phyloP scores from a whole-genome alignment of 2,329 filamentous ascomycete species.

The Cadophora sp. region DNA sequence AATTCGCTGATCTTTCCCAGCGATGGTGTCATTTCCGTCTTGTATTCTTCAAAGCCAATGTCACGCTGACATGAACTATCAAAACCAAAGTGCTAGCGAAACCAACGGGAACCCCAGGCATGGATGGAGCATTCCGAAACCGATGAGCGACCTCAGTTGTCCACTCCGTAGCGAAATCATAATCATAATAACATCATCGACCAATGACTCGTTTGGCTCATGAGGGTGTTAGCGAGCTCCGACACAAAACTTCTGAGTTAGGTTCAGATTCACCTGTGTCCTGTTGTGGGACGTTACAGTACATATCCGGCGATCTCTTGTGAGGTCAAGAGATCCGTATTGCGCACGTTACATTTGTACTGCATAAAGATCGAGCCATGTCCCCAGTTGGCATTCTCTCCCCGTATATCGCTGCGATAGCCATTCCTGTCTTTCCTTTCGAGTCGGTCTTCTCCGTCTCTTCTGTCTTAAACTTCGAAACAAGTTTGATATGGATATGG shows the following conservation, averaged over 20 bases:
- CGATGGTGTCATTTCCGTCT: background rate
- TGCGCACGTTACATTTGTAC: background rate
- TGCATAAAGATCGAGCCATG: background rate
- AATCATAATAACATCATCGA: background rate
- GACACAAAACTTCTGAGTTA: background rate
- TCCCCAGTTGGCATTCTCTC: background rate
- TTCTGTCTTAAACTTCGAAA: background rate
- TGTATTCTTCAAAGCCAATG: too few relatives aligned
- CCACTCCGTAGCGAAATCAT: background rate
- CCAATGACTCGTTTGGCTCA: background rate
- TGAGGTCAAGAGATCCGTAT: background rate
- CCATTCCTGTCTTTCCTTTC: background rate
- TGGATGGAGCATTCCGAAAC: background rate
- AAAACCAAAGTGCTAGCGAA: too few relatives aligned
- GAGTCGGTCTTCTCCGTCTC: background rate
- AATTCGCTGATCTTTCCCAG: background rate
- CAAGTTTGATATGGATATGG: background rate
- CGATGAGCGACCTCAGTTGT: background rate
- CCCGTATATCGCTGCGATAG: background rate
- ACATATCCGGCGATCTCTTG: background rate
- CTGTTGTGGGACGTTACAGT: background rate
- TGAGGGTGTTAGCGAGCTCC: background rate
- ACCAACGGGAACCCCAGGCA: background rate
- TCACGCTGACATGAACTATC: too few relatives aligned
- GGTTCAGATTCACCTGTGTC: background rate